These are phyloP conservation scores for Echites panduratus DNA, from an alignment of 257 asterid species.

Conservation along the genomic window DNA sequence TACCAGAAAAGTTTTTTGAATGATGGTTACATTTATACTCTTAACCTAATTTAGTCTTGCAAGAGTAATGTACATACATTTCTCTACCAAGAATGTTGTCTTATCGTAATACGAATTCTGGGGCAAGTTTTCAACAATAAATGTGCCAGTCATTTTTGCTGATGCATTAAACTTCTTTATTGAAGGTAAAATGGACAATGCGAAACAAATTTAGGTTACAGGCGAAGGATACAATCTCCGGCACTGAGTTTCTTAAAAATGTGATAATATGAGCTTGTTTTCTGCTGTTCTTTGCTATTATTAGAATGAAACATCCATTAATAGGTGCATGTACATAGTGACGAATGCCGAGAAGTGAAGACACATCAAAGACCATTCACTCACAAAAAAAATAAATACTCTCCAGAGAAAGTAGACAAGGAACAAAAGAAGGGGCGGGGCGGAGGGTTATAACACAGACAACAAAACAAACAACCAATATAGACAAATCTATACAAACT, in stretches of 20 bases:
- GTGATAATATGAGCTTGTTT: too few relatives aligned
- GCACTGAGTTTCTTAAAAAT: too few relatives aligned
- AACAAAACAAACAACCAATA: neutral
- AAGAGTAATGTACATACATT: neutral
- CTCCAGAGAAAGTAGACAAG: too few relatives aligned
- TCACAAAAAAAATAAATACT: neutral
- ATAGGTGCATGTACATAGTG: neutral
- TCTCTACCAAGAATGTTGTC: neutral
- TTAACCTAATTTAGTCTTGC: neutral
- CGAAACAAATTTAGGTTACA: too few relatives aligned
- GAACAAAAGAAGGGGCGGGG: neutral
- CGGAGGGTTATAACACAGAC: neutral
- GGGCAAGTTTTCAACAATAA: neutral
- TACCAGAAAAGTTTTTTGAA: neutral
- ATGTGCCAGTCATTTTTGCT: neutral
- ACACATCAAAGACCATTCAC: neutral
- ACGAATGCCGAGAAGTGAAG: neutral
- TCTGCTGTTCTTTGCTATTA: too few relatives aligned
- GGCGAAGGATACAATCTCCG: neutral
- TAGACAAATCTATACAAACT: constrained; percentile 21
- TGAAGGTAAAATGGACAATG: neutral
- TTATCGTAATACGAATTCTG: neutral
- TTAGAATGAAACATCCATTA: neutral
- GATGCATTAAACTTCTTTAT: neutral
- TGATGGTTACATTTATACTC: neutral